phyloP scores from a whole-genome alignment of 495 filamentous ascomycete species.

The Ramalina peruviana region DNA sequence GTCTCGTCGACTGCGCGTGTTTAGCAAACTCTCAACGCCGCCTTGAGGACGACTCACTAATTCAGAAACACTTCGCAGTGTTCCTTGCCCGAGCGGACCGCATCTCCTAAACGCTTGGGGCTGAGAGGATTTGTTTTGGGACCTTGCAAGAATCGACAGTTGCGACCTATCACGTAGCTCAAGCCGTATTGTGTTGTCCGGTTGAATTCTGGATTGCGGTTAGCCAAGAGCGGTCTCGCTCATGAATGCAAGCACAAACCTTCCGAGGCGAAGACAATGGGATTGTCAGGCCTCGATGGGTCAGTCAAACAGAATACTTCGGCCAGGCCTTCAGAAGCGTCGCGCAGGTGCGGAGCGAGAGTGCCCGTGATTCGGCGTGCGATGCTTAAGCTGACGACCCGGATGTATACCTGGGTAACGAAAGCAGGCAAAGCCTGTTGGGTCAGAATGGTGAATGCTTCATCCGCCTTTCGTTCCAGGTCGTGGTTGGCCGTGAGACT shows the following conservation, averaged over 20 bases:
- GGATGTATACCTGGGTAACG: constrained; percentile 48
- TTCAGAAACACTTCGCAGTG: constrained; percentile 57
- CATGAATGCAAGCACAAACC: constrained; percentile 28
- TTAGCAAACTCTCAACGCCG: neutral
- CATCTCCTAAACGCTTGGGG: constrained; percentile 41
- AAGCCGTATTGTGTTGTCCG: constrained; percentile 50
- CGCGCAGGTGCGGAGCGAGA: constrained; percentile 39
- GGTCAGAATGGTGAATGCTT: constrained; percentile 47
- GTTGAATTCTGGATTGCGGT: constrained; percentile 35
- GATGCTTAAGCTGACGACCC: constrained; percentile 44
- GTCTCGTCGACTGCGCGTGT: constrained; percentile 35
- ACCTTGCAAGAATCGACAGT: constrained; percentile 54
- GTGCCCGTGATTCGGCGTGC: constrained; percentile 43
- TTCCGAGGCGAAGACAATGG: constrained; percentile 66
- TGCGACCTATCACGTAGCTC: constrained; percentile 44
- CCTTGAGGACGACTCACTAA: constrained; percentile 35
- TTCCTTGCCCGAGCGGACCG: constrained; percentile 42
- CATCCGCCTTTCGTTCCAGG: constrained; percentile 42
- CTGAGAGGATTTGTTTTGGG: constrained; percentile 41
- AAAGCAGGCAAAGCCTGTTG: constrained; percentile 62
- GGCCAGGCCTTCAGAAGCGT: constrained; percentile 55
- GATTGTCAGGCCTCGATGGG: constrained; percentile 58
- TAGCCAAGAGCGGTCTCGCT: neutral
- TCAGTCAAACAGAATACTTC: constrained; percentile 72
- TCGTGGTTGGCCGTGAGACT: constrained; percentile 34